Conservation (phyloP, 2,329 filamentous ascomycete species). For the Exutisphaerella laricina region DNA sequence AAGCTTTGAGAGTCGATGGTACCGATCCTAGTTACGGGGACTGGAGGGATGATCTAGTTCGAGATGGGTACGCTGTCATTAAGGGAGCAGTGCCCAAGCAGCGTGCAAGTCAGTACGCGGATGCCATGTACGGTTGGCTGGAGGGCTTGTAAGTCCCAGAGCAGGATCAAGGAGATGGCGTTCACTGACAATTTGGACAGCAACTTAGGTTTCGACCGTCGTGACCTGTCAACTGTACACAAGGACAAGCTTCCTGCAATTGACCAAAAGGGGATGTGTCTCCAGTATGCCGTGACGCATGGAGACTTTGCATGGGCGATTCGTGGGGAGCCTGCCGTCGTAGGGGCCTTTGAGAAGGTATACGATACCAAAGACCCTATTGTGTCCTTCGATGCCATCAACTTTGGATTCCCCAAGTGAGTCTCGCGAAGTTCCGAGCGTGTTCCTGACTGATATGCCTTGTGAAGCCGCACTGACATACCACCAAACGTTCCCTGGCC, state of each 20-base stretch:
- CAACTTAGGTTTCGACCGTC: conserved; percentile 35
- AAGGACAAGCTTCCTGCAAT: conserved; percentile 36
- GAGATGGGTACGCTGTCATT: too few relatives aligned
- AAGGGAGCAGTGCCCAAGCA: too few relatives aligned
- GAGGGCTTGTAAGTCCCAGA: too few relatives aligned
- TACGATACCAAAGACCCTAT: conserved; percentile 44
- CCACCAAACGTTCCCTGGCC: conserved; percentile 42
- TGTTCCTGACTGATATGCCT: not conserved
- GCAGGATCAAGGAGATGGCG: too few relatives aligned
- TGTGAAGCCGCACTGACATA: conserved; percentile 34
- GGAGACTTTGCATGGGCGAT: conserved; percentile 48
- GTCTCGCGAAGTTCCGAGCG: too few relatives aligned
- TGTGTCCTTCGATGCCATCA: conserved; percentile 47
- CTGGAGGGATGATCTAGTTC: too few relatives aligned
- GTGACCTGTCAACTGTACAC: conserved; percentile 33
- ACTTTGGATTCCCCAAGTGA: conserved; percentile 38
- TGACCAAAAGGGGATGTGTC: conserved; percentile 47
- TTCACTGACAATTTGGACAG: too few relatives aligned
- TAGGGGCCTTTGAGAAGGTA: conserved; percentile 44
- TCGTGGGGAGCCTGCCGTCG: conserved; percentile 45
- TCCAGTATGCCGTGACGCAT: conserved; percentile 44
- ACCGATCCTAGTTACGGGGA: too few relatives aligned
- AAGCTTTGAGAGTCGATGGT: too few relatives aligned
- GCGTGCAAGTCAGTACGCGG: too few relatives aligned
- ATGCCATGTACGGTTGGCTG: too few relatives aligned